A percentile compares a stretch with the other conserved stretches of the same genome.
These are phyloP conservation scores for Apiospora hydei DNA, from an alignment of 2,329 filamentous ascomycete species.

Conservation along the genomic window DNA sequence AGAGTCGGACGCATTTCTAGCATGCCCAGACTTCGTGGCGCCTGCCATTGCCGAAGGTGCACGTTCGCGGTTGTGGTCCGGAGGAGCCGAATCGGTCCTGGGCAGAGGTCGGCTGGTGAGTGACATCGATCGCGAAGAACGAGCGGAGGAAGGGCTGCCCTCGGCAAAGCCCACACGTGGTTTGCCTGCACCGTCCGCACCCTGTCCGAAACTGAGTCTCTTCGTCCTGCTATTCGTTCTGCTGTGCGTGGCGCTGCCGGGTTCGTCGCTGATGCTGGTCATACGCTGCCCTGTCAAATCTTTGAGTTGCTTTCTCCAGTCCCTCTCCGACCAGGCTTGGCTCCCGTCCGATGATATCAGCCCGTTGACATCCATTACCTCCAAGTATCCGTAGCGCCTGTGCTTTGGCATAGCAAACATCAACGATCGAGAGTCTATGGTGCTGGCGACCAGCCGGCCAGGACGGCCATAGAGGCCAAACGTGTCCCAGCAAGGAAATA, in stretches of 20 bases:
- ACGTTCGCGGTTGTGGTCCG: constrained; percentile 48
- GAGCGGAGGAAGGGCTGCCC: constrained; percentile 53
- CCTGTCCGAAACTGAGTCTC: constrained; percentile 60
- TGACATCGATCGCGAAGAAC: constrained; percentile 61
- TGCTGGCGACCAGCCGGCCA: constrained; percentile 84
- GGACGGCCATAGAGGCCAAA: constrained; percentile 93
- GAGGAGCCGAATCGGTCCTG: constrained; percentile 60
- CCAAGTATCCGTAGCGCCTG: constrained; percentile 87
- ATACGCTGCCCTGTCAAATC: constrained; percentile 85
- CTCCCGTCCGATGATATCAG: constrained; percentile 83
- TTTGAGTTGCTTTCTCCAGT: constrained; percentile 91
- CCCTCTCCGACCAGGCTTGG: constrained; percentile 79
- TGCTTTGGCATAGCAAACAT: constrained; percentile 99
- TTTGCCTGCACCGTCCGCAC: constrained; percentile 42
- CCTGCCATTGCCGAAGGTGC: constrained; percentile 44
- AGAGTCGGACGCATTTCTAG: constrained; percentile 58
- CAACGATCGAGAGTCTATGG: constrained; percentile 83
- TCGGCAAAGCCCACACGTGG: constrained; percentile 66
- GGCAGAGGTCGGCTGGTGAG: constrained; percentile 48
- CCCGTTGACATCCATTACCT: constrained; percentile 82
- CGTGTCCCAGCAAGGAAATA: constrained; percentile 93
- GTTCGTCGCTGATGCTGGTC: constrained; percentile 64
- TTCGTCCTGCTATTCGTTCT: constrained; percentile 66
- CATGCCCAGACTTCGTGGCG: constrained; percentile 45
- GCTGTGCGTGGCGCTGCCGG: constrained; percentile 50